Conservation (phyloP, 208 protist species). For the Acanthamoeba lenticulata region DNA sequence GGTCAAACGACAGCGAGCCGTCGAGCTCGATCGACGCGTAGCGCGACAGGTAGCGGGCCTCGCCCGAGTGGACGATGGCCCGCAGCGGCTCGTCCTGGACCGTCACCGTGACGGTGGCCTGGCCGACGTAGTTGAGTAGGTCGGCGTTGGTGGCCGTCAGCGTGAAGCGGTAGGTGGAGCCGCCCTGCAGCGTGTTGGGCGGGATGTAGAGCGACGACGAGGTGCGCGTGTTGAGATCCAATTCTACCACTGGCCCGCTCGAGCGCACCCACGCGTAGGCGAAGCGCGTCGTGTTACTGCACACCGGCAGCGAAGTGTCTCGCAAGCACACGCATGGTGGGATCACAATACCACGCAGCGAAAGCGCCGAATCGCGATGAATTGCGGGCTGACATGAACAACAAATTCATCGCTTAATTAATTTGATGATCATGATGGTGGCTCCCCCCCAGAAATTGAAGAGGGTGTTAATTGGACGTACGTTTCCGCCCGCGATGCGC, state of each 20-base stretch:
- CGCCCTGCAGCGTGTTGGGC: background rate
- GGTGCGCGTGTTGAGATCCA: background rate
- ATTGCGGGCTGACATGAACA: background rate
- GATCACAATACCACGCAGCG: background rate
- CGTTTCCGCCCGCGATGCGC: background rate
- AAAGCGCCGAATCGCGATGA: background rate
- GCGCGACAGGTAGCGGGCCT: background rate
- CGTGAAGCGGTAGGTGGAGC: conserved; percentile 17
- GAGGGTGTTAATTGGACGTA: background rate
- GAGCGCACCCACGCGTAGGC: conserved; percentile 37
- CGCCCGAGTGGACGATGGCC: background rate
- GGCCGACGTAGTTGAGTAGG: background rate
- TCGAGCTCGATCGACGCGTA: conserved; percentile 8
- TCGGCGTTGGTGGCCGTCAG: background rate
- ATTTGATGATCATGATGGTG: no score
- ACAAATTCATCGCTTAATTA: background rate
- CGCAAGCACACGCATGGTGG: background rate
- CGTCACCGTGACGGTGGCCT: background rate
- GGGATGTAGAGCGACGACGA: conserved; percentile 36
- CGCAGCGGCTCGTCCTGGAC: background rate
- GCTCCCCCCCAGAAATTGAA: background rate
- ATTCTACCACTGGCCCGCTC: background rate
- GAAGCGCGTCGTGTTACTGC: background rate
- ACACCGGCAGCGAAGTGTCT: background rate
- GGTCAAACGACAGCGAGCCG: background rate